Base-by-base conservation (phyloP, 108 stramenopile species). In the Mediolabrus comicus region DNA sequence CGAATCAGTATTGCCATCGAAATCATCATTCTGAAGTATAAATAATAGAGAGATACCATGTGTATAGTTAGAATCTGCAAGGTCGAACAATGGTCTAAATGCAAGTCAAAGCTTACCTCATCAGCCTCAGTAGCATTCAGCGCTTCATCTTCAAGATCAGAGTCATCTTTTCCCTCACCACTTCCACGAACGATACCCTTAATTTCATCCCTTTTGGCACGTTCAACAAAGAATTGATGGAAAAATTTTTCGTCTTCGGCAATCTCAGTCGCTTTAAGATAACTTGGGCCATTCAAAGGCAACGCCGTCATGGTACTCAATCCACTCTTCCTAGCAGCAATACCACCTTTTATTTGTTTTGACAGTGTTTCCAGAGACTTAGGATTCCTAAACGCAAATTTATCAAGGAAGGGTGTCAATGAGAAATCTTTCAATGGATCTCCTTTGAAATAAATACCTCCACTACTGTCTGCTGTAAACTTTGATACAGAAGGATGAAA, bases 351-450 rank as follows among this genome's bases (percentile, higher is more conserved):
- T 70, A 71, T 57, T 49, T 55, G 77, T 59, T 59, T 82, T 35
- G 58, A 43, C 43, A 65, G 69, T 30, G 62, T 80, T 69, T 65
- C 83, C 76, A 69, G 35, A 16, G 92, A 74, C 73, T 98, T 98
- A 10, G 98, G 98, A 69, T 98, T 98, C n/a, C 94, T 85, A 75
- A 95, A 98, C n/a, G 97, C 98, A 82, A 99, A 97, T 71, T 97
- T 91, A 71, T 99, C 96, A 39, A 99, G 84, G 67, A 99, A 99
- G 0, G 96, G 84, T 12, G 82, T 79, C 33, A 97, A 66, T 9
- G 84, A 82, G 70, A 99, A 98, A 72, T 99, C 99, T 62, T 81
- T 79, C 24, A 98, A 79, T 11, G 98, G 99, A 75, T 99, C 98
- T 24, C 98, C 98, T 46, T 52, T 65, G 79, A 97, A 99, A 10